phyloP scores from a whole-genome alignment of 306 rosid species.

The Prinsepia uniflora region DNA sequence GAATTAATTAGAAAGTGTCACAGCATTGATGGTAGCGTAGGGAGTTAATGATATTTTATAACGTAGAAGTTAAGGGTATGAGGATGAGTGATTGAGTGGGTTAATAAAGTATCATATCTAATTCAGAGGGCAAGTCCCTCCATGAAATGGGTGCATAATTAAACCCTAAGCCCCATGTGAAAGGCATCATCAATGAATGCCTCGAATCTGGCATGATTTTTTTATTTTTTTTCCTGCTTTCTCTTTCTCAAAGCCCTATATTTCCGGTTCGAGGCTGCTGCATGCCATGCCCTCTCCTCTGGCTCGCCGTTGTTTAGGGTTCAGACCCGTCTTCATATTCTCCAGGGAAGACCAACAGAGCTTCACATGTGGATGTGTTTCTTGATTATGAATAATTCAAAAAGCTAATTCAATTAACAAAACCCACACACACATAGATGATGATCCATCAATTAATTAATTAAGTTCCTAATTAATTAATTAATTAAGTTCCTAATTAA shows the following conservation, averaged over 20 bases:
- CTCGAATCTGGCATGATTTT: constrained; percentile 28
- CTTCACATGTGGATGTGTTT: constrained; percentile 28
- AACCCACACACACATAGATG: background rate
- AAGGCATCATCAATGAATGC: constrained; percentile 30
- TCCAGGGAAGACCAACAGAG: constrained; percentile 26
- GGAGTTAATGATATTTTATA: constrained; percentile 25
- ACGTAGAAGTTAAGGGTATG: too few species aligned
- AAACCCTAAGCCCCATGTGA: constrained; percentile 35
- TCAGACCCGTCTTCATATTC: constrained; percentile 13
- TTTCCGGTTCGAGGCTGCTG: constrained; percentile 28
- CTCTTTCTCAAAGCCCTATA: constrained; percentile 15
- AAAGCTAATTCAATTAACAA: too few species aligned
- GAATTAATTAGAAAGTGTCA: constrained; percentile 19
- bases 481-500: too few species aligned
- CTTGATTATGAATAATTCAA: background rate
- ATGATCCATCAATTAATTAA: constrained; percentile 7
- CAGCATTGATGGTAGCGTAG: constrained; percentile 30
- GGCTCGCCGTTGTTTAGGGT: background rate
- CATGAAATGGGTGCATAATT: constrained; percentile 16
- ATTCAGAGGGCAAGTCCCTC: constrained; percentile 27
- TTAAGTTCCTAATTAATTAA: background rate
- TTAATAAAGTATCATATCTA: constrained; percentile 17
- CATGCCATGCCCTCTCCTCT: too few species aligned
- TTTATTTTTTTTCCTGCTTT: background rate
- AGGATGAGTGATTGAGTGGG: too few species aligned